phyloP scores from a whole-genome alignment of 805 yeast species.

The Lipomyces spencermartinsiae region DNA sequence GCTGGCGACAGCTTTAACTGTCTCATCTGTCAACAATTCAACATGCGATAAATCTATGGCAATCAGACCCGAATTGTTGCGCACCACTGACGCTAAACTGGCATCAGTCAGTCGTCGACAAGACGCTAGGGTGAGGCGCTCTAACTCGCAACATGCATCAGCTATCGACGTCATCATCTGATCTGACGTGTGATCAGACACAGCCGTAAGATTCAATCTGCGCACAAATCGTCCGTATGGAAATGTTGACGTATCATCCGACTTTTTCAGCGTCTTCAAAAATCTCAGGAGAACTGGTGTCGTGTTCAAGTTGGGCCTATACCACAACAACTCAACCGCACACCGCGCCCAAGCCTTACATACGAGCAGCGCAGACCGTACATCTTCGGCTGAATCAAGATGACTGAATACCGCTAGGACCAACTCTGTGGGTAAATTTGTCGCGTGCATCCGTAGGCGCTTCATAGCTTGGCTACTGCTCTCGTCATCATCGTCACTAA shows the following conservation, averaged over 20 bases:
- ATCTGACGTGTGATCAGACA: conserved; percentile 72
- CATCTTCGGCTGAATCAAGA: conserved; percentile 30
- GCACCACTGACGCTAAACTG: conserved; percentile 67
- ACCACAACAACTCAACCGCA: conserved; percentile 83
- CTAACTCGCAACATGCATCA: conserved; percentile 72
- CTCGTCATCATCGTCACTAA: conserved; percentile 13
- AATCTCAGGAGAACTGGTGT: conserved; percentile 59
- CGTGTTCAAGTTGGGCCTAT: conserved; percentile 75
- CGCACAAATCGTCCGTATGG: conserved; percentile 65
- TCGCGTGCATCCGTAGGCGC: conserved; percentile 10
- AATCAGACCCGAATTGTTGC: conserved; percentile 72
- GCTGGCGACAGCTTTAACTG: conserved; percentile 68
- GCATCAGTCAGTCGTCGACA: conserved; percentile 68
- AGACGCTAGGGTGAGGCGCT: conserved; percentile 83
- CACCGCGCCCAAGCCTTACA: conserved; percentile 82
- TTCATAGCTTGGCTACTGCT: conserved; percentile 3
- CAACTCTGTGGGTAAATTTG: conserved; percentile 31
- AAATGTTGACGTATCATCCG: conserved; percentile 67
- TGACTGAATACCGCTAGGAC: conserved; percentile 20
- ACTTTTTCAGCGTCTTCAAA: conserved; percentile 58
- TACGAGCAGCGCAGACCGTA: conserved; percentile 56
- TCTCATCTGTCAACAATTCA: conserved; percentile 68
- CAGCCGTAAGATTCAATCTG: conserved; percentile 78
- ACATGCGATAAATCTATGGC: conserved; percentile 89
- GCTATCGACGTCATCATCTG: conserved; percentile 63